Evolutionary conservation across 2,329 filamentous ascomycete genomes (phyloP), one percentile per base, ranked within the genome.

Genomic region (Hymenoscyphus infarciens): DNA sequence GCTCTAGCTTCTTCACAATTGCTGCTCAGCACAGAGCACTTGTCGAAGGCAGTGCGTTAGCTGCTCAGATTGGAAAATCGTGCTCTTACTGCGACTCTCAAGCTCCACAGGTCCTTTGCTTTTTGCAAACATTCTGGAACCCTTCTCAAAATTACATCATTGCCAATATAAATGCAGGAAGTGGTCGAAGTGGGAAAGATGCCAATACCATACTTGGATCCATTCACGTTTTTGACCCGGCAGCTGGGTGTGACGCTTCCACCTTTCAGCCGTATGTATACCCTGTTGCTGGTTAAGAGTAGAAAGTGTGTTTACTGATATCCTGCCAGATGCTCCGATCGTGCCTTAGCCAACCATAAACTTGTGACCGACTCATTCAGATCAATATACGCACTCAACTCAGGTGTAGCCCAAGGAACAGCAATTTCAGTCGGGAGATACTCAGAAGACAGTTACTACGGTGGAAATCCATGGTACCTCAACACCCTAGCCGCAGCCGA

Each of bases 381-480:
- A 25, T 77, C 80, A 0, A 78, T 88, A 62, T 93, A 93, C 74
- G 71, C 75, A 15, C 80, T 94, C 76, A 95, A 95, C 77, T 79
- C 77, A 4, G 88, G 86, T 5, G 84, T 87, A 58, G 69, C 82
- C 1, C 75, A 81, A 35, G 86, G 87, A 22, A 75, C 76, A 16
- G 88, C 88, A 7, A 80, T 86, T 10, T 82, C 85, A 6, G 78
- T 89, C 5, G 88, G 89, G 54, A 80, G 89, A 64, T 91, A 92
- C 72, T 76, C 86, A 0, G 88, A 91, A 74, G 90, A 96, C 69
- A 76, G 80, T 3, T 95, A 94, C 76, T 89, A 87, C 74, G 85
- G 85, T 64, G 90, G 90, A 1, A 92, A 95, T 74, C 91, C 91
- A 1, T 95, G 91, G 91, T 90, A 92, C 70, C 81, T 94, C 13